Conservation (phyloP, 345 rosid genomes). For the Citrus trifoliata region DNA sequence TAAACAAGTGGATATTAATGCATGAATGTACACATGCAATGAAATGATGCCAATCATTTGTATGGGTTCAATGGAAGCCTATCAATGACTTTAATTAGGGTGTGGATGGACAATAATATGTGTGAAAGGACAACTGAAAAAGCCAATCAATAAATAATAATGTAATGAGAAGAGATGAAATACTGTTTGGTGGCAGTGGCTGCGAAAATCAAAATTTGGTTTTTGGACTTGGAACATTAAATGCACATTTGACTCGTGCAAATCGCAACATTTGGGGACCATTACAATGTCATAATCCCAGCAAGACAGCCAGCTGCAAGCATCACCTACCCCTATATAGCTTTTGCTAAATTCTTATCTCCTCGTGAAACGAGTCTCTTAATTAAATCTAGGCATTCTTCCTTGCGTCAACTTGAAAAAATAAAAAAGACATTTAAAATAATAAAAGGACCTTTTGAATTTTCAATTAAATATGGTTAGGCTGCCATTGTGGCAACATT, state of each 20-base stretch:
- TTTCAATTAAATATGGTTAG: too few species aligned
- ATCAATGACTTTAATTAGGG: neutral
- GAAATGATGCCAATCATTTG: neutral
- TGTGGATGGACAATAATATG: neutral
- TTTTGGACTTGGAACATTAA: neutral
- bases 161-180: neutral
- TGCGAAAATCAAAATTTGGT: neutral
- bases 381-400: too few species aligned
- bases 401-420: too few species aligned
- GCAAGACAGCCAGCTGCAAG: too few species aligned
- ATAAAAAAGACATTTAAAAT: too few species aligned
- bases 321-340: too few species aligned
- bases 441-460: too few species aligned
- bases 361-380: too few species aligned
- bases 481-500: too few species aligned
- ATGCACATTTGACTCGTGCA: conserved; percentile 5
- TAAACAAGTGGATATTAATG: neutral
- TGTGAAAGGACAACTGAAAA: neutral
- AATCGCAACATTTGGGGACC: neutral
- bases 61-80: conserved; percentile 1
- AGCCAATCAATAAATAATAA: neutral
- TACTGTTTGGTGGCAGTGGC: neutral
- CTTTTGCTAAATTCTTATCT: too few species aligned
- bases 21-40: neutral
- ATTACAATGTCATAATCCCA: neutral